Evolutionary conservation across 108 stramenopile species (phyloP).

Genomic region (Mayamaea pseudoterrestris): DNA sequence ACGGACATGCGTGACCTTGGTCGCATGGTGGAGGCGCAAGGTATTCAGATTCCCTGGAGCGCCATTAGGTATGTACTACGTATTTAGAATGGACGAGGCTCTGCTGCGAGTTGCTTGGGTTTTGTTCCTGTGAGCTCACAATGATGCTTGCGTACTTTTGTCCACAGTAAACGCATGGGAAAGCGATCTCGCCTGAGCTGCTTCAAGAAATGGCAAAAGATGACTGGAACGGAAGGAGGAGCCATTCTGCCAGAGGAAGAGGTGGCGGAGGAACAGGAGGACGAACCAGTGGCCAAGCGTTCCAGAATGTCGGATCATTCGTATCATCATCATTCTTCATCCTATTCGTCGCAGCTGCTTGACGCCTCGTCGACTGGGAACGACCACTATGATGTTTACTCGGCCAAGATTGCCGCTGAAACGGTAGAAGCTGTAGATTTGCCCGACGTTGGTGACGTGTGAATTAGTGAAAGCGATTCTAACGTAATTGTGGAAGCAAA

Average conservation of each 20-base stretch:
- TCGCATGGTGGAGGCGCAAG: constrained; percentile 31
- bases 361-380: background rate
- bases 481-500: too few relatives aligned
- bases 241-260: background rate
- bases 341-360: too few relatives aligned
- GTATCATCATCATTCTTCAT: too few relatives aligned
- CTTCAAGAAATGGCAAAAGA: constrained; percentile 50
- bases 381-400: constrained; percentile 2
- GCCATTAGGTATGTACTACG: too few relatives aligned
- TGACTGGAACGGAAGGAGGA: constrained; percentile 9
- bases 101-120: too few relatives aligned
- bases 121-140: too few relatives aligned
- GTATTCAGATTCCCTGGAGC: constrained; percentile 46
- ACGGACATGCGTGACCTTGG: constrained; percentile 38
- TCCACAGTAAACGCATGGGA: constrained; percentile 56
- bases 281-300: background rate
- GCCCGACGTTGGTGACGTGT: constrained; percentile 7
- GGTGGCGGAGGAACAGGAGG: constrained; percentile 4
- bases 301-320: too few relatives aligned
- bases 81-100: too few relatives aligned
- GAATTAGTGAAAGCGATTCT: background rate
- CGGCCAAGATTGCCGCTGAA: constrained; percentile 36
- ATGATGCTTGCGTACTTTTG: too few relatives aligned
- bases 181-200: constrained; percentile 55
- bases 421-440: constrained; percentile 46